Evolutionary conservation across 148 eudicot species (phyloP).

Genomic region (Salicornia ramosissima): DNA sequence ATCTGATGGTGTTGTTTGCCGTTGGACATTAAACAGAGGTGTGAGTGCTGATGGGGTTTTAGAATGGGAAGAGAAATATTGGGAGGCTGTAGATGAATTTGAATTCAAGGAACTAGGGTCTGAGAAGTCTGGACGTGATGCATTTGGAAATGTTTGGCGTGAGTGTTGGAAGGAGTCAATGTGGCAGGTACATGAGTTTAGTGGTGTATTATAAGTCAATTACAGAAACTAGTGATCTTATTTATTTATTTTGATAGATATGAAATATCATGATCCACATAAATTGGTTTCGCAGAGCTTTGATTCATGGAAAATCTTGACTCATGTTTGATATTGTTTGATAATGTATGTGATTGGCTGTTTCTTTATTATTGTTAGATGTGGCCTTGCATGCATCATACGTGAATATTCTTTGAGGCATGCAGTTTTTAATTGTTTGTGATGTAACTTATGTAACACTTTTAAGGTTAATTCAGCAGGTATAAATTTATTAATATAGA

Average conservation of each 20-base stretch:
- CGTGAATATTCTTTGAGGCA: not conserved
- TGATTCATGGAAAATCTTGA: not conserved
- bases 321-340: not conserved
- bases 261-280: not conserved
- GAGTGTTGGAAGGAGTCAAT: slow-evolving; percentile 89
- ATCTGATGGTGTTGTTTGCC: slow-evolving; percentile 72
- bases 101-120: slow-evolving; percentile 85
- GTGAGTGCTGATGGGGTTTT: slow-evolving; percentile 64
- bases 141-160: slow-evolving; percentile 80
- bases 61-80: slow-evolving; percentile 93
- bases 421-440: not conserved
- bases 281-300: not conserved
- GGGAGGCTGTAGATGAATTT: slow-evolving; percentile 91
- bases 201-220: slow-evolving; percentile 6
- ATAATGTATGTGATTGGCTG: not conserved
- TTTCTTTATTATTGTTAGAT: not conserved
- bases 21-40: slow-evolving; percentile 79
- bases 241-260: not conserved
- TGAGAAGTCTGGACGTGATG: slow-evolving; percentile 93
- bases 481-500: not conserved
- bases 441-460: not conserved
- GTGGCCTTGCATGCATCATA: not conserved
- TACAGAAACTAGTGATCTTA: not conserved
- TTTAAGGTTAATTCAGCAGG: not conserved
- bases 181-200: slow-evolving; percentile 56